phyloP scores from a whole-genome alignment of 2,329 filamentous ascomycete genomes.

The Lecanoromycetidae sp. region DNA sequence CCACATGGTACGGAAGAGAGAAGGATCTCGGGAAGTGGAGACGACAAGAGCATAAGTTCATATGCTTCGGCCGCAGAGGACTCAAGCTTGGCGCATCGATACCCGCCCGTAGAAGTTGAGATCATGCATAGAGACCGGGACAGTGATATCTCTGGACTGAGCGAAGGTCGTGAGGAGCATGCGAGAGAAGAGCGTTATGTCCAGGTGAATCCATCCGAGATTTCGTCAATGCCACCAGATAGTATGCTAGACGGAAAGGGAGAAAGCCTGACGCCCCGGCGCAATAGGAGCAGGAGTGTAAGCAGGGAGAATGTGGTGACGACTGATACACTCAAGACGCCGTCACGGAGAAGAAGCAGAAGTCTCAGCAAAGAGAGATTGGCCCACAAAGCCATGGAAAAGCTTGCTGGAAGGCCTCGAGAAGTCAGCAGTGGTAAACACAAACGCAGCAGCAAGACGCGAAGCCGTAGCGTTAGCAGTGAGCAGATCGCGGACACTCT shows the following conservation, averaged over 20 bases:
- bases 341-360: constrained; percentile 45
- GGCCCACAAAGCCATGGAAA: constrained; percentile 57
- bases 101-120: constrained; percentile 75
- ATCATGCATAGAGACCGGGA: constrained; percentile 55
- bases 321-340: constrained; percentile 45
- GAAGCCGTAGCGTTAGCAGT: constrained; percentile 34
- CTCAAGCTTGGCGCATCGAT: constrained; percentile 57
- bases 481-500: constrained; percentile 34
- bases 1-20: constrained; percentile 29
- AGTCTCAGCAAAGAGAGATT: constrained; percentile 56
- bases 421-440: constrained; percentile 34
- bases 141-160: constrained; percentile 56
- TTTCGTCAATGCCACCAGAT: constrained; percentile 70
- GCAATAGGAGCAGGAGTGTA: constrained; percentile 40
- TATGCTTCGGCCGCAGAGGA: constrained; percentile 69
- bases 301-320: constrained; percentile 30
- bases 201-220: constrained; percentile 62
- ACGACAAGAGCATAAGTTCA: constrained; percentile 57
- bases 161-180: constrained; percentile 19
- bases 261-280: constrained; percentile 33
- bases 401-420: constrained; percentile 43
- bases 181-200: constrained; percentile 52
- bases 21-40: constrained; percentile 31
- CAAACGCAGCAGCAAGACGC: constrained; percentile 32
- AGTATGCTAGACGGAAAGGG: constrained; percentile 51